phyloP scores from a whole-genome alignment of 495 filamentous ascomycete genomes.

The Penicillium longicatenatum region DNA sequence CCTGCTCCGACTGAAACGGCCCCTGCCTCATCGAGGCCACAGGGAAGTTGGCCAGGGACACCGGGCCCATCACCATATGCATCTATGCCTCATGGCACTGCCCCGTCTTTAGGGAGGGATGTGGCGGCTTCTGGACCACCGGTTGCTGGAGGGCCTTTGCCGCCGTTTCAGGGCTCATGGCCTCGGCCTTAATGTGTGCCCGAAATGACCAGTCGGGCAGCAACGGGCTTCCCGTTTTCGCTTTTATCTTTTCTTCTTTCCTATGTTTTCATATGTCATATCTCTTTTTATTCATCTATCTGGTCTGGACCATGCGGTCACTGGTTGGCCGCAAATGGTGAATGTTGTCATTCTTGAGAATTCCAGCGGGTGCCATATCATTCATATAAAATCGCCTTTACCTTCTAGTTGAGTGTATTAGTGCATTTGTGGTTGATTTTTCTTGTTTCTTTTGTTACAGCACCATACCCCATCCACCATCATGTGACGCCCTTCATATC shows the following conservation, averaged over 20 bases:
- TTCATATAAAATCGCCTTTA: slow-evolving; percentile 3
- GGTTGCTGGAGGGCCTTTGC: slow-evolving; percentile 22
- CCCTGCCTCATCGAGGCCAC: slow-evolving; percentile 12
- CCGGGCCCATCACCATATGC: slow-evolving; percentile 23
- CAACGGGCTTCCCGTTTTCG: neutral
- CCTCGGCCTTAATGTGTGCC: slow-evolving; percentile 15
- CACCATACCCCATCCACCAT: neutral
- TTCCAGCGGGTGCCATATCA: slow-evolving; percentile 1
- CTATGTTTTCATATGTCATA: neutral
- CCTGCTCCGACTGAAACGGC: slow-evolving; percentile 12
- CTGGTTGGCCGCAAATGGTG: slow-evolving; percentile 23
- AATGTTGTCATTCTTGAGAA: slow-evolving; percentile 2
- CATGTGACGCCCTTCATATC: neutral
- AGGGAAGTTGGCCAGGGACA: slow-evolving; percentile 24
- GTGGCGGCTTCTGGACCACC: slow-evolving; percentile 14
- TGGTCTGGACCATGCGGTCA: slow-evolving; percentile 16
- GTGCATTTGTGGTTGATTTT: slow-evolving; percentile 7
- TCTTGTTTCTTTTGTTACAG: neutral
- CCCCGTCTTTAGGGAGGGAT: slow-evolving; percentile 8
- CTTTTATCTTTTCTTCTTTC: slow-evolving; percentile 12
- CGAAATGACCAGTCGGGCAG: neutral
- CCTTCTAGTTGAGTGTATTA: slow-evolving; percentile 18
- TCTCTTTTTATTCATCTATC: neutral
- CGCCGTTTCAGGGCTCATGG: slow-evolving; percentile 29
- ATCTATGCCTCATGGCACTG: slow-evolving; percentile 17